Percentiles rank a stretch among this genome's conserved stretches.
Evolutionary conservation across 495 filamentous ascomycete species (phyloP).

Genomic region (Cairneyella variabilis): DNA sequence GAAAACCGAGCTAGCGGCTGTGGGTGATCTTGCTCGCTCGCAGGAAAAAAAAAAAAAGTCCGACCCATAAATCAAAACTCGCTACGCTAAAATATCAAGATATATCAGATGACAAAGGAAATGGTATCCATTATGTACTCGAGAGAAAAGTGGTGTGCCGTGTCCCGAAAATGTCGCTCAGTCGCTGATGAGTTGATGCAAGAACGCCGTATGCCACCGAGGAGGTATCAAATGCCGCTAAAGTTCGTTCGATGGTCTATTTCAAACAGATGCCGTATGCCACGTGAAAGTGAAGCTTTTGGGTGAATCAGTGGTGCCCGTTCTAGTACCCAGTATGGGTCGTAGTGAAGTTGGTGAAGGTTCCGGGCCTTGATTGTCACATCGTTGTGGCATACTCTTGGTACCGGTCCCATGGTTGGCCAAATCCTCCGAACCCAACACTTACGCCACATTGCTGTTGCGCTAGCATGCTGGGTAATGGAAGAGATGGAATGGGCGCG

Average conservation of each 20-base stretch:
- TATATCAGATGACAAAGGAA: slow-evolving; percentile 23
- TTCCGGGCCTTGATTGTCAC: slow-evolving; percentile 51
- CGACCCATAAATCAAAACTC: slow-evolving; percentile 20
- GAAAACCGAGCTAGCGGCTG: slow-evolving; percentile 28
- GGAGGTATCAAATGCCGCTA: slow-evolving; percentile 28
- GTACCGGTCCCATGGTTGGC: slow-evolving; percentile 57
- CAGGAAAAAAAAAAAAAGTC: slow-evolving; percentile 12
- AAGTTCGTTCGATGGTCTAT: slow-evolving; percentile 19
- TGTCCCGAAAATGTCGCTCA: slow-evolving; percentile 27
- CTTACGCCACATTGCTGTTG: slow-evolving; percentile 77
- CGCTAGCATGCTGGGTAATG: slow-evolving; percentile 86
- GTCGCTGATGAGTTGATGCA: slow-evolving; percentile 25
- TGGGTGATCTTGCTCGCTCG: slow-evolving; percentile 9
- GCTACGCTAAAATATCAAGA: slow-evolving; percentile 25
- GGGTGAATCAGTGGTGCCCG: slow-evolving; percentile 23
- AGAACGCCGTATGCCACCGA: slow-evolving; percentile 23
- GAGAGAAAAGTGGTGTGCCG: slow-evolving; percentile 19
- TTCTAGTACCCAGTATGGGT: slow-evolving; percentile 22
- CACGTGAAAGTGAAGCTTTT: slow-evolving; percentile 3
- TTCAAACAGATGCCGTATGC: slow-evolving; percentile 10
- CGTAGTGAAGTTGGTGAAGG: slow-evolving; percentile 23
- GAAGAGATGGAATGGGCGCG: slow-evolving; percentile 73
- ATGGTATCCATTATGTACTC: slow-evolving; percentile 30
- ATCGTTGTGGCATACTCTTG: slow-evolving; percentile 59
- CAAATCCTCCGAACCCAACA: slow-evolving; percentile 69